Percentiles rank a stretch among this genome's conserved stretches.
Conservation (phyloP, 805 yeast genomes). For the Candida taoyuanica region DNA sequence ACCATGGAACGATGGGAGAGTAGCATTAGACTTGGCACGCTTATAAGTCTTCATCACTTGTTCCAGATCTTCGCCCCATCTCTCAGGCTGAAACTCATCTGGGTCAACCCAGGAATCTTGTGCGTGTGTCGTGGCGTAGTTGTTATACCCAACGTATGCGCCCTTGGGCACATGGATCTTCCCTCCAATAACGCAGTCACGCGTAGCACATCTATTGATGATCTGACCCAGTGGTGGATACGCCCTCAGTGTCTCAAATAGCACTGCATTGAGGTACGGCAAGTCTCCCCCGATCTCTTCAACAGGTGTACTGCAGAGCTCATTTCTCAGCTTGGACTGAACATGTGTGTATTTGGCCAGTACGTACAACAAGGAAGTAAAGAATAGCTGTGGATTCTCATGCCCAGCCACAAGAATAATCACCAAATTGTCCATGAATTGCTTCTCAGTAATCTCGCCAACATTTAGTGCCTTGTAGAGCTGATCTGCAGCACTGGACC, state of each 20-base stretch:
- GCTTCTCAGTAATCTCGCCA: conserved; percentile 38
- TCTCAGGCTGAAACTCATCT: conserved; percentile 39
- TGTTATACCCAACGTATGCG: conserved; percentile 51
- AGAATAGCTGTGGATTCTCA: conserved; percentile 53
- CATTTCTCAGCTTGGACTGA: conserved; percentile 32
- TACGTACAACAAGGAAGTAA: conserved; percentile 43
- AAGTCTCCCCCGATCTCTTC: conserved; percentile 16
- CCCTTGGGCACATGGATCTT: conserved; percentile 44
- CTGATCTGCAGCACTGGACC: conserved; percentile 37
- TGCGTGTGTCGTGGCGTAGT: conserved; percentile 47
- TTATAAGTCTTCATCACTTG: conserved; percentile 38
- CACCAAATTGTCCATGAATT: conserved; percentile 49
- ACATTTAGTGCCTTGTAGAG: conserved; percentile 36
- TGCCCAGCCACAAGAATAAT: conserved; percentile 59
- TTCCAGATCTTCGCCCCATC: conserved; percentile 46
- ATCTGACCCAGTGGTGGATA: conserved; percentile 56
- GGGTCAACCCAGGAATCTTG: conserved; percentile 41
- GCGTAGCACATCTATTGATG: conserved; percentile 44
- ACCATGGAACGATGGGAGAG: conserved; percentile 53
- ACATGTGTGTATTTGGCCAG: conserved; percentile 38
- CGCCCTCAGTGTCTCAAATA: conserved; percentile 45
- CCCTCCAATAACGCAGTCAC: conserved; percentile 35
- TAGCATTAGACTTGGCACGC: conserved; percentile 39
- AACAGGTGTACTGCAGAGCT: conserved; percentile 4
- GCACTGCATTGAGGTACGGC: conserved; percentile 32